Conservation (phyloP, 2,329 filamentous ascomycete genomes). For the Huntiella decipiens region DNA sequence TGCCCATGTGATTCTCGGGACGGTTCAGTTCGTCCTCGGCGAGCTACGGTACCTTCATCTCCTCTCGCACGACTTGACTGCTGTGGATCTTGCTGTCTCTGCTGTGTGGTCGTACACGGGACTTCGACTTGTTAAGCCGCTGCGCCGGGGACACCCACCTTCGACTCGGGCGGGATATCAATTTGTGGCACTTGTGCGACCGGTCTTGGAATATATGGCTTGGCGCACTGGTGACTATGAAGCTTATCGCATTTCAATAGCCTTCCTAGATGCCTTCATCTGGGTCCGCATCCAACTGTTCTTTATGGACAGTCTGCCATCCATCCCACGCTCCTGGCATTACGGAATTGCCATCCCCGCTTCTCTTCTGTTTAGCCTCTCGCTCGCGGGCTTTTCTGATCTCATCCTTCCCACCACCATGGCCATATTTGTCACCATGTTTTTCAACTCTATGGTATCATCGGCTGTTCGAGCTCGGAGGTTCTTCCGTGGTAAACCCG, state of each 20-base stretch:
- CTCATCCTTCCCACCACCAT: neutral
- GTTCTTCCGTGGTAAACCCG: neutral
- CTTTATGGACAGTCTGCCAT: neutral
- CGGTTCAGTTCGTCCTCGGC: conserved; percentile 1
- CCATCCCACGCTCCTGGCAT: neutral
- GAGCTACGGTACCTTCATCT: conserved; percentile 3
- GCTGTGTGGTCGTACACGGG: conserved; percentile 4
- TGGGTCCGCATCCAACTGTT: conserved; percentile 7
- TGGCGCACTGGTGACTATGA: neutral
- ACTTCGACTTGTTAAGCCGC: conserved; percentile 3
- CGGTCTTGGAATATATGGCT: conserved; percentile 1
- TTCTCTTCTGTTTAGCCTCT: neutral
- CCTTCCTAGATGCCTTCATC: conserved; percentile 5
- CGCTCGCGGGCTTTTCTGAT: neutral
- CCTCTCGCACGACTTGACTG: neutral
- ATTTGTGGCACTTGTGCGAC: conserved; percentile 2
- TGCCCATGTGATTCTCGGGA: conserved; percentile 1
- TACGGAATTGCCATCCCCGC: conserved; percentile 5
- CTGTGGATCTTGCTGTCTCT: neutral
- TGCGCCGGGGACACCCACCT: conserved; percentile 8
- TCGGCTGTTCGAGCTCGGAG: neutral
- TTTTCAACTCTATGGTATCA: conserved; percentile 1
- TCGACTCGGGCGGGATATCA: conserved; percentile 6
- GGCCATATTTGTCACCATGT: neutral
- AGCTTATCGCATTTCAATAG: conserved; percentile 1